A percentile compares a stretch with the other conserved stretches of the same genome.
Conservation (phyloP, 2,329 filamentous ascomycete genomes). For the Cladosporium sp. region DNA sequence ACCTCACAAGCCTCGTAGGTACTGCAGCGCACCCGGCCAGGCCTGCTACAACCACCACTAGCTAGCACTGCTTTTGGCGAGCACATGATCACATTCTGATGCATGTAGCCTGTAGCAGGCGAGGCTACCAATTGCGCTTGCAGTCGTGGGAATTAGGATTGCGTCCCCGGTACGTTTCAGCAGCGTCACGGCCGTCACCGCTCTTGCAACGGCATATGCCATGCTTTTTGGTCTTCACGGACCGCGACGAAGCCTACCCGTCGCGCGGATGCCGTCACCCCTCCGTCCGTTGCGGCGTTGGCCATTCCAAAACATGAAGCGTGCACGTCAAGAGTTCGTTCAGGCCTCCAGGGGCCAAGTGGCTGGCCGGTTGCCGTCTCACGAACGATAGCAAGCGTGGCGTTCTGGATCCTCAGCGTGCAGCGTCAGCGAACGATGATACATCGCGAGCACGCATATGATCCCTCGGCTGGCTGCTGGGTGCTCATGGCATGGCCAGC, state of each 20-base stretch:
- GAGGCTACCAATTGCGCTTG: slow-evolving; percentile 12
- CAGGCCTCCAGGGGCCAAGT: background rate
- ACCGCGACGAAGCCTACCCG: slow-evolving; percentile 14
- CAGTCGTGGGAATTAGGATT: slow-evolving; percentile 6
- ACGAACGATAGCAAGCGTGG: background rate
- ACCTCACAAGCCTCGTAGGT: background rate
- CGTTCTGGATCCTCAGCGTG: slow-evolving; percentile 1
- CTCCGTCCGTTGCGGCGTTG: background rate
- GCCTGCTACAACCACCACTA: background rate
- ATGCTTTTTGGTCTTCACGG: slow-evolving; percentile 14
- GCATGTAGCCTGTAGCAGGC: background rate
- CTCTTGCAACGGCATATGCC: slow-evolving; percentile 10
- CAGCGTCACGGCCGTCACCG: slow-evolving; percentile 6
- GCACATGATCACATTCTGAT: slow-evolving; percentile 3
- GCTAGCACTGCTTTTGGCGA: background rate
- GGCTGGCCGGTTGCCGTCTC: background rate
- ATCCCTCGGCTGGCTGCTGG: background rate
- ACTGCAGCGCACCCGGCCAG: background rate
- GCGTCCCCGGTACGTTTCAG: slow-evolving; percentile 9
- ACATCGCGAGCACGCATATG: slow-evolving; percentile 3
- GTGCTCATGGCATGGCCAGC: background rate
- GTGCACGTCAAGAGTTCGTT: slow-evolving; percentile 3
- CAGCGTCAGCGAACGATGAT: background rate
- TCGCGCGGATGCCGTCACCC: slow-evolving; percentile 11
- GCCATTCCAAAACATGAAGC: slow-evolving; percentile 1